These are phyloP conservation scores for Allium cepa DNA, from an alignment of 106 monocot genomes.

Conservation along the genomic window DNA sequence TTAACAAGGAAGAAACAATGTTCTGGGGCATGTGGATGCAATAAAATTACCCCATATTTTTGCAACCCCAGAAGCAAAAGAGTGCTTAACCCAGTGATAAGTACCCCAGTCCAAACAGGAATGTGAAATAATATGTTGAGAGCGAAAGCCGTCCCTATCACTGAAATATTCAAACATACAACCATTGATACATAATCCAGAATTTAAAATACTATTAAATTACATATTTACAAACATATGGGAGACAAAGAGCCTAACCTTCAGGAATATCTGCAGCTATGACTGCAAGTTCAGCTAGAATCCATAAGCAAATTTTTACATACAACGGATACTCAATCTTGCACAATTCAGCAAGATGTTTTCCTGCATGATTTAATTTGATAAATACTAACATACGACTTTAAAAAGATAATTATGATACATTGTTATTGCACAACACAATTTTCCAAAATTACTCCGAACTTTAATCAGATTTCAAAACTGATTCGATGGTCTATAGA, in stretches of 20 bases:
- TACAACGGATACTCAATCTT: slow-evolving; percentile 50
- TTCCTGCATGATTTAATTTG: slow-evolving; percentile 25
- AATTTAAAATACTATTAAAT: neutral
- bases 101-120: slow-evolving; percentile 73
- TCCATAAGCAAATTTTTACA: slow-evolving; percentile 41
- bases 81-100: slow-evolving; percentile 73
- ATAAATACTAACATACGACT: neutral
- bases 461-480: no score
- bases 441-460: no score
- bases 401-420: no score
- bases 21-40: no score
- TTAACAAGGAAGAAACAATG: no score
- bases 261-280: slow-evolving; percentile 79
- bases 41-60: slow-evolving; percentile 60
- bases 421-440: no score
- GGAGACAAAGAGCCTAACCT: slow-evolving; percentile 19
- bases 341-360: slow-evolving; percentile 67
- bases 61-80: slow-evolving; percentile 75
- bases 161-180: slow-evolving; percentile 18
- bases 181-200: neutral
- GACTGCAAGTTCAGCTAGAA: slow-evolving; percentile 63
- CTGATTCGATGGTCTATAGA: no score
- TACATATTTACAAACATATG: neutral
- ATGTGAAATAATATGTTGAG: slow-evolving; percentile 73
- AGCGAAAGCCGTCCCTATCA: slow-evolving; percentile 90